phyloP scores from a whole-genome alignment of 495 filamentous ascomycete species.

The Aspergillus cavernicola region DNA sequence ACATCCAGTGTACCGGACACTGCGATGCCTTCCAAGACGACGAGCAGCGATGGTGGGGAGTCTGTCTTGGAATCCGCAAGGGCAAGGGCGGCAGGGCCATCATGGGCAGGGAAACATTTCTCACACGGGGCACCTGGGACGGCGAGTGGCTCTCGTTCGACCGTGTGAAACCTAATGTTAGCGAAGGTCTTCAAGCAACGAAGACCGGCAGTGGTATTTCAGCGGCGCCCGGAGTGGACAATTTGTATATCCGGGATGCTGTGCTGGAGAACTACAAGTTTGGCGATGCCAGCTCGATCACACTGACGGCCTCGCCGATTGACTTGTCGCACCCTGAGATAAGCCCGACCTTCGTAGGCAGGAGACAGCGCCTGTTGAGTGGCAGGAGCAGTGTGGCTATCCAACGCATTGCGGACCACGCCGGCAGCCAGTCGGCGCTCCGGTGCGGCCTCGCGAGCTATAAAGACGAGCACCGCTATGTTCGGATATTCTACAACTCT shows the following conservation, averaged over 20 bases:
- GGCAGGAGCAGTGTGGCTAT: neutral
- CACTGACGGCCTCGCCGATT: neutral
- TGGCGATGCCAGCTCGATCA: neutral
- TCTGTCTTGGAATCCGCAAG: neutral
- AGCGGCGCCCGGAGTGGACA: neutral
- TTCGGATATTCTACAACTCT: neutral
- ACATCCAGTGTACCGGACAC: slow-evolving; percentile 1
- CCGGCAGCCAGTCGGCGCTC: neutral
- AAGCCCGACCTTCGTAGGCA: neutral
- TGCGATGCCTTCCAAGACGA: neutral
- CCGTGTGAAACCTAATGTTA: neutral
- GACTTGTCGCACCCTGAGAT: neutral
- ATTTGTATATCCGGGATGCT: neutral
- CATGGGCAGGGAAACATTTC: neutral
- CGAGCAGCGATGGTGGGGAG: neutral
- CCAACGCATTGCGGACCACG: neutral
- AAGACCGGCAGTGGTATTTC: neutral
- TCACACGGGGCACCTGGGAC: neutral
- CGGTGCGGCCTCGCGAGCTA: neutral
- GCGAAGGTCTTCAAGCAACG: neutral
- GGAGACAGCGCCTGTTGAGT: neutral
- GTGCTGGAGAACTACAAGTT: neutral
- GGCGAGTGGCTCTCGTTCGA: neutral
- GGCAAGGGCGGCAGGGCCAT: neutral
- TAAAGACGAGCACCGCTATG: slow-evolving; percentile 7